Conservation (phyloP, 345 rosid species). For the Viola odorata region DNA sequence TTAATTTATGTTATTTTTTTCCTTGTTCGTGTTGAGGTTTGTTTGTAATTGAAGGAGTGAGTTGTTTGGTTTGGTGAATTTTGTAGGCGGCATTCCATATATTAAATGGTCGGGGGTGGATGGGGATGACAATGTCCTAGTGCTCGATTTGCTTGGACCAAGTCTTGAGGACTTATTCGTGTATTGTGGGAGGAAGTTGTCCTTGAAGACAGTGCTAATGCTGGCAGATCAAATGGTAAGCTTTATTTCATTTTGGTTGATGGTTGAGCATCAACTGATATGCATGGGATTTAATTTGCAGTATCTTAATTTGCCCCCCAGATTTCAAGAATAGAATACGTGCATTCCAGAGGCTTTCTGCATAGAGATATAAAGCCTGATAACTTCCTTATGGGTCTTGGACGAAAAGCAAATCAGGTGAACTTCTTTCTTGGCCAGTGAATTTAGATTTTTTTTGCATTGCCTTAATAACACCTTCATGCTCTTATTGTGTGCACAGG, state of each 20-base stretch:
- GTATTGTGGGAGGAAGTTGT: constrained; percentile 85
- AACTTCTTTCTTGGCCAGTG: background rate
- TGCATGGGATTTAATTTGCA: background rate
- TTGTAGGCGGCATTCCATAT: constrained; percentile 71
- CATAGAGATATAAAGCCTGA: constrained; percentile 84
- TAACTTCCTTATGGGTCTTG: constrained; percentile 79
- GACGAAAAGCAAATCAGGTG: constrained; percentile 74
- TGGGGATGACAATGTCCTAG: constrained; percentile 68
- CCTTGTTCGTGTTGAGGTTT: background rate
- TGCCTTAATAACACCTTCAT: background rate
- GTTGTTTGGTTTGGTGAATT: background rate
- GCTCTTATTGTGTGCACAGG: constrained; percentile 35
- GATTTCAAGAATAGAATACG: constrained; percentile 64
- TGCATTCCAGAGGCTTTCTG: constrained; percentile 75
- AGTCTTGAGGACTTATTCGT: constrained; percentile 90
- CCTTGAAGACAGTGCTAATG: constrained; percentile 77
- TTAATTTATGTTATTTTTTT: background rate
- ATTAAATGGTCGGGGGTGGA: constrained; percentile 86
- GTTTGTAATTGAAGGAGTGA: background rate
- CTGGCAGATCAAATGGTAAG: constrained; percentile 94
- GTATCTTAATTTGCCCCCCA: constrained; percentile 13
- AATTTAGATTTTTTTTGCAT: background rate
- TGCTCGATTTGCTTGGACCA: constrained; percentile 86
- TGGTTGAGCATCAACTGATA: background rate
- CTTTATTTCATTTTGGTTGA: background rate